Conservation (phyloP, 2,329 filamentous ascomycete genomes). For the Hypocreales sp. region DNA sequence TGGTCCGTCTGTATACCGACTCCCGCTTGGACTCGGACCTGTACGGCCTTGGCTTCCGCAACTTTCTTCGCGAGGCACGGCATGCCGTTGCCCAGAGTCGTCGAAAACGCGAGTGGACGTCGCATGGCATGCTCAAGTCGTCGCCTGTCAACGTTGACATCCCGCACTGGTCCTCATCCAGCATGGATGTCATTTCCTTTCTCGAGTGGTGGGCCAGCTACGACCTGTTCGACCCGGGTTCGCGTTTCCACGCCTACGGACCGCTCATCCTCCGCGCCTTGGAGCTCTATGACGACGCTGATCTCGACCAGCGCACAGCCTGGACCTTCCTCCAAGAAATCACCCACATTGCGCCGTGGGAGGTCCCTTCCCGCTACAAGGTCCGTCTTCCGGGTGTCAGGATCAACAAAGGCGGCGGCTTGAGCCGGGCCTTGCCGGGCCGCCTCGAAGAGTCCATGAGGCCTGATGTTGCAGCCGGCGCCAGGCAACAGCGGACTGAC, state of each 20-base stretch:
- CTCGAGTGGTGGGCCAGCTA: constrained; percentile 53
- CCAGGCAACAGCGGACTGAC: constrained; percentile 43
- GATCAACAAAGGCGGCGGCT: constrained; percentile 25
- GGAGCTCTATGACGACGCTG: constrained; percentile 37
- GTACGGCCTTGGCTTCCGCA: constrained; percentile 13
- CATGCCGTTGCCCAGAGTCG: constrained; percentile 35
- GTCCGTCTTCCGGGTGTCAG: constrained; percentile 34
- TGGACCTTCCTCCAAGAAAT: constrained; percentile 64
- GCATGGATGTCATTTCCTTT: constrained; percentile 44
- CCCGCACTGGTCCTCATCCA: constrained; percentile 13
- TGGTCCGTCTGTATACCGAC: constrained; percentile 18
- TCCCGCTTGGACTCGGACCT: constrained; percentile 6
- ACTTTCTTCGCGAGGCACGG: constrained; percentile 34
- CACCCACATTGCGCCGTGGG: constrained; percentile 55
- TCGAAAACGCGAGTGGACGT: constrained; percentile 28
- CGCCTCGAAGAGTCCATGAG: constrained; percentile 17
- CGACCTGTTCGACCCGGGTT: constrained; percentile 33
- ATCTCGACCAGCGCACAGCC: constrained; percentile 25
- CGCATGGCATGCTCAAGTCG: constrained; percentile 27
- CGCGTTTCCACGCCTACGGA: constrained; percentile 44
- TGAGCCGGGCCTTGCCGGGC: constrained; percentile 18
- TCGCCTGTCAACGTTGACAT: constrained; percentile 9
- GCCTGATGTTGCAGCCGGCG: constrained; percentile 27
- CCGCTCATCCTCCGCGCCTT: constrained; percentile 47
- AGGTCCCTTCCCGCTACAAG: constrained; percentile 49